These are phyloP conservation scores for Catharanthus roseus DNA, from an alignment of 257 asterid genomes.

Conservation along the genomic window DNA sequence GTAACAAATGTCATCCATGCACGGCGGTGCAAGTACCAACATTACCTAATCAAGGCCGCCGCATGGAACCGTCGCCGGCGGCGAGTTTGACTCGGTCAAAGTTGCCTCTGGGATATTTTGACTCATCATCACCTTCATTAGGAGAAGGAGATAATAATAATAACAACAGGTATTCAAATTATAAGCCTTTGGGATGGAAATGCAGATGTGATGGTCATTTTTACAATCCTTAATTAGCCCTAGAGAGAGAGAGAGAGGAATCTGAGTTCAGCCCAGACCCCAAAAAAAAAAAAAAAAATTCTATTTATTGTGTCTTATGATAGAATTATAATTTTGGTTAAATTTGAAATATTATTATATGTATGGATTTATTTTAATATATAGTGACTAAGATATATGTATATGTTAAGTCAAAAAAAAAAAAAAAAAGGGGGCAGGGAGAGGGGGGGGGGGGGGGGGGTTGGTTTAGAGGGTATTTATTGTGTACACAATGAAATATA, in stretches of 20 bases:
- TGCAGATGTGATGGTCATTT: constrained; percentile 81
- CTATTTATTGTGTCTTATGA: neutral
- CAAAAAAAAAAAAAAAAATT: neutral
- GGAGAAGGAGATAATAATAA: too few species aligned
- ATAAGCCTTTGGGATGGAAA: constrained; percentile 99
- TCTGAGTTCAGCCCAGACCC: neutral
- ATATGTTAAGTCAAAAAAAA: too few species aligned
- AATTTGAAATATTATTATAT: neutral
- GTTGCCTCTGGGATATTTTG: constrained; percentile 38
- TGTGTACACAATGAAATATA: constrained; percentile 15
- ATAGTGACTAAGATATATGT: too few species aligned
- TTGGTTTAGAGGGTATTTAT: constrained; percentile 13
- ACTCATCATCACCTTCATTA: constrained; percentile 25
- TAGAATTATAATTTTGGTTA: neutral
- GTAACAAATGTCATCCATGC: constrained; percentile 97
- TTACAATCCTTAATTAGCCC: constrained; percentile 81
- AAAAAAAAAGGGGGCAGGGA: too few species aligned
- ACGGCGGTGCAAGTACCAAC: constrained; percentile 87
- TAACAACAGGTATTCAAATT: constrained; percentile 89
- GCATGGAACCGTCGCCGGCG: constrained; percentile 16
- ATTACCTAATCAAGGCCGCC: constrained; percentile 48
- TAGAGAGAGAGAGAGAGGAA: neutral
- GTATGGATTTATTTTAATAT: neutral
- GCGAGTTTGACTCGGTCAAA: neutral
- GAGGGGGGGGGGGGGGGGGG: constrained; percentile 1